Percentiles rank a stretch among this genome's conserved stretches.
Evolutionary conservation across 192 early-diverging fungal species (phyloP).

Genomic region (Mortierella antarctica): DNA sequence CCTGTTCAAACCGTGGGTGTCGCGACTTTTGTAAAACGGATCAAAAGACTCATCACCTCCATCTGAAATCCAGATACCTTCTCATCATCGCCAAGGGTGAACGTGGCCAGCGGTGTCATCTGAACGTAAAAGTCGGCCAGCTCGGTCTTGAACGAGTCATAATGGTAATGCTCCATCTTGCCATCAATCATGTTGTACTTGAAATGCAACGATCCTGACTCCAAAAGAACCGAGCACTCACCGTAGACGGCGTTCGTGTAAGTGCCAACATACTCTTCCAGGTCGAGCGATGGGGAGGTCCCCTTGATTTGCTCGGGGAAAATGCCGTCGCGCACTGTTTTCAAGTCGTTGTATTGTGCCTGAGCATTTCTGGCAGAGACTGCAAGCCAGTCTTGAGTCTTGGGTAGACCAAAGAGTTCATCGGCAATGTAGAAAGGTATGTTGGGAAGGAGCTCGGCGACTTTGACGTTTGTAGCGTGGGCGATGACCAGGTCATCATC

Average conservation of each 20-base stretch:
- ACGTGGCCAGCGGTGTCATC: no score
- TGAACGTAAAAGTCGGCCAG: not conserved
- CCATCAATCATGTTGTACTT: not conserved
- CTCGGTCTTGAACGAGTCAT: slow-evolving; percentile 4
- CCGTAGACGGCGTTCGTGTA: slow-evolving; percentile 12
- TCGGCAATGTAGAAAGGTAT: slow-evolving; percentile 17
- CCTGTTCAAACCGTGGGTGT: no score
- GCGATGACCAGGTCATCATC: slow-evolving; percentile 12
- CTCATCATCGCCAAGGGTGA: no score
- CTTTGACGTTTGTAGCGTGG: not conserved
- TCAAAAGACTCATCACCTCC: no score
- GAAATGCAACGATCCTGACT: not conserved
- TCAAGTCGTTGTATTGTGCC: not conserved
- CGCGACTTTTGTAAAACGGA: no score
- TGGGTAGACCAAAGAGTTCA: slow-evolving; percentile 8
- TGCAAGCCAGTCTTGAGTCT: slow-evolving; percentile 17
- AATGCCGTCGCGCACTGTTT: not conserved
- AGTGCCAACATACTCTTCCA: slow-evolving; percentile 4
- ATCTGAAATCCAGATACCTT: no score
- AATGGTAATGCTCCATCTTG: slow-evolving; percentile 20
- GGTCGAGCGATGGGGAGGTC: not conserved
- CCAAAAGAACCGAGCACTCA: not conserved
- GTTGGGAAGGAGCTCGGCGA: not conserved
- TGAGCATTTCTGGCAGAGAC: not conserved
- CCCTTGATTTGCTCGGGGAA: slow-evolving; percentile 4